Conservation (phyloP, 768 basidiomycete species). For the Pleurotus sapidus region DNA sequence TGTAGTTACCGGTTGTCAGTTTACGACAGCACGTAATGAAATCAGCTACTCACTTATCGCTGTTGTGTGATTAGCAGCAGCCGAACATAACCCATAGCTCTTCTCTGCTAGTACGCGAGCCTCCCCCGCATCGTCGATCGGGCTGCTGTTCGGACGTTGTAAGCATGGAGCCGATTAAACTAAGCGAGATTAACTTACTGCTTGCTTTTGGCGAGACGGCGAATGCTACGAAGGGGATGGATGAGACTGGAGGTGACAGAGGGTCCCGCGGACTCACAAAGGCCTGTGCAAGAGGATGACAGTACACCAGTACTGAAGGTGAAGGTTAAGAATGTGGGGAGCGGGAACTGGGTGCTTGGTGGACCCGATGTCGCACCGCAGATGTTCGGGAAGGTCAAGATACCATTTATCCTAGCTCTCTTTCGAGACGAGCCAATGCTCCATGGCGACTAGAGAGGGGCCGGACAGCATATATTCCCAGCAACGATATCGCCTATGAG, state of each 20-base stretch:
- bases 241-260: slow-evolving; percentile 1
- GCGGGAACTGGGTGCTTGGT: slow-evolving; percentile 40
- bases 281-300: slow-evolving; percentile 74
- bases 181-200: slow-evolving; percentile 24
- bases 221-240: slow-evolving; percentile 33
- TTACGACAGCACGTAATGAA: neutral
- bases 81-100: slow-evolving; percentile 70
- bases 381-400: slow-evolving; percentile 62
- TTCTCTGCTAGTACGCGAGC: slow-evolving; percentile 52
- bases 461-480: slow-evolving; percentile 68
- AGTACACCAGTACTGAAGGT: slow-evolving; percentile 87
- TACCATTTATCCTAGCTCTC: slow-evolving; percentile 72
- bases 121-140: slow-evolving; percentile 51
- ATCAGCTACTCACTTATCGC: slow-evolving; percentile 48
- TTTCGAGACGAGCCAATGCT: slow-evolving; percentile 58
- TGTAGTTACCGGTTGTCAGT: neutral
- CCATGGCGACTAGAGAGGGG: slow-evolving; percentile 51
- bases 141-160: slow-evolving; percentile 21
- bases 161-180: neutral
- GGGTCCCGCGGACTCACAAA: slow-evolving; percentile 49
- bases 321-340: slow-evolving; percentile 70
- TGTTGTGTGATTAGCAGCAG: slow-evolving; percentile 78
- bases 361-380: slow-evolving; percentile 58
- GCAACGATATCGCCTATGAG: slow-evolving; percentile 68
- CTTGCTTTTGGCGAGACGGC: slow-evolving; percentile 34